Evolutionary conservation across 371 early-diverging fungal species (phyloP), one percentile per base, ranked within the genome.

Genomic region (Rhizopus microsporus): DNA sequence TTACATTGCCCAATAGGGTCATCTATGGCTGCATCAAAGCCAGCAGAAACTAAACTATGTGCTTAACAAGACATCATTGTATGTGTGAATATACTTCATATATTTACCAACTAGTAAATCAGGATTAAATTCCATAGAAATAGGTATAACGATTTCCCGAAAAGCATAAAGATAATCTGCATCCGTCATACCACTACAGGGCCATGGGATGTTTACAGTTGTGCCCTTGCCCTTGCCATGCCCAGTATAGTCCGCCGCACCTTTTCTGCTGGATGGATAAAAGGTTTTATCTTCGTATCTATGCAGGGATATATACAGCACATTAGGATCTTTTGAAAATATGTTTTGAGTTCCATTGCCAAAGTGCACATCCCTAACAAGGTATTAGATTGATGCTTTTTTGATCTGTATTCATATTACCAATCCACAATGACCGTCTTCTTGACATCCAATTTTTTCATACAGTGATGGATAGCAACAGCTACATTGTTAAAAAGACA

Each of bases 191-290:
- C 92, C 93, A 8, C 57, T 47, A n/a, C 81, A 55, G 1, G 84
- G 78, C 94, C 94, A 96, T 4, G 93, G 89, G n/a, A 96, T 81
- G 63, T 96, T 96, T 23, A 96, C 84, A 34, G 89, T 95, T 49
- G 83, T 89, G 69, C 86, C 95, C 60, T 57, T 59, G n/a, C 89
- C 94, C 4, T 54, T 52, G 0, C 75, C 86, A 15, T 72, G 69
- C 2, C 93, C 95, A 5, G 86, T 71, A 34, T 77, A 71, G 23
- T 78, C 75, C 31, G 76, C 71, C 13, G 71, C 67, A 2, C 84
- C 89, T 8, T 83, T 81, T 6, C 60, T 54, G 59, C 80, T 76
- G 2, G 75, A 62, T 2, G 96, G 97, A 69, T 91, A 95, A 57
- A 94, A 95, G 8, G 71, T 63, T 3, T 82, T 90, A 44, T 85